Conservation (phyloP, 768 basidiomycete genomes). For the Amylocystis lapponica region DNA sequence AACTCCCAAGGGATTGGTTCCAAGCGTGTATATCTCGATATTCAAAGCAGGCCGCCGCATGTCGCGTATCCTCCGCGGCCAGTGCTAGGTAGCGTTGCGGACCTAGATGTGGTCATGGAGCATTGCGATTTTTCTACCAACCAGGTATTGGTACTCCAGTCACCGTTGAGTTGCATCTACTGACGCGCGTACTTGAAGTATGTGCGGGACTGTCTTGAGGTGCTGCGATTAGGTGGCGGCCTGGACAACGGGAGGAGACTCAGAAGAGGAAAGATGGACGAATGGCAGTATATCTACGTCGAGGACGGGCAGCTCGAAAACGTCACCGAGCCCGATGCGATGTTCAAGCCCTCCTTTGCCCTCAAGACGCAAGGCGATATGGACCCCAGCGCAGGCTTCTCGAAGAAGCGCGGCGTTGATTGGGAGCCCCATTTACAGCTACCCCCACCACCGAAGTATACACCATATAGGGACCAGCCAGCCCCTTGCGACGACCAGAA, state of each 20-base stretch:
- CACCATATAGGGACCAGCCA: conserved; percentile 50
- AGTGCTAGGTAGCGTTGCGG: conserved; percentile 74
- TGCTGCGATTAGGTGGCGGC: conserved; percentile 85
- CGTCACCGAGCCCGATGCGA: conserved; percentile 30
- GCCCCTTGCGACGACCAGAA: conserved; percentile 77
- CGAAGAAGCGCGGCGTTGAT: conserved; percentile 52
- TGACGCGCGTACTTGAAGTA: conserved; percentile 45
- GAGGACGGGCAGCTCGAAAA: conserved; percentile 47
- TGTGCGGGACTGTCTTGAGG: conserved; percentile 96
- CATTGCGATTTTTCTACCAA: conserved; percentile 85
- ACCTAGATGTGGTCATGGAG: conserved; percentile 88
- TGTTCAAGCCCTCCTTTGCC: conserved; percentile 21
- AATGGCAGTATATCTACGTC: conserved; percentile 86
- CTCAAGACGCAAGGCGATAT: conserved; percentile 23
- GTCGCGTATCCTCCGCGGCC: conserved; percentile 88
- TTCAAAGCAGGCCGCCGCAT: conserved; percentile 53
- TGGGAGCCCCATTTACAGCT: conserved; percentile 55
- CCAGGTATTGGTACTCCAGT: conserved; percentile 43
- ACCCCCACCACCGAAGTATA: conserved; percentile 46
- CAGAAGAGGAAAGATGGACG: conserved; percentile 68
- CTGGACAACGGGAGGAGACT: conserved; percentile 77
- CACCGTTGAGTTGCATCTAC: neutral
- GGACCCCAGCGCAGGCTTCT: conserved; percentile 50
- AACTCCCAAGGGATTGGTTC: conserved; percentile 71
- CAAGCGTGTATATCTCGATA: conserved; percentile 70